These are phyloP conservation scores for Bipolaris gigantea DNA, from an alignment of 2,329 filamentous ascomycete genomes.

Conservation along the genomic window DNA sequence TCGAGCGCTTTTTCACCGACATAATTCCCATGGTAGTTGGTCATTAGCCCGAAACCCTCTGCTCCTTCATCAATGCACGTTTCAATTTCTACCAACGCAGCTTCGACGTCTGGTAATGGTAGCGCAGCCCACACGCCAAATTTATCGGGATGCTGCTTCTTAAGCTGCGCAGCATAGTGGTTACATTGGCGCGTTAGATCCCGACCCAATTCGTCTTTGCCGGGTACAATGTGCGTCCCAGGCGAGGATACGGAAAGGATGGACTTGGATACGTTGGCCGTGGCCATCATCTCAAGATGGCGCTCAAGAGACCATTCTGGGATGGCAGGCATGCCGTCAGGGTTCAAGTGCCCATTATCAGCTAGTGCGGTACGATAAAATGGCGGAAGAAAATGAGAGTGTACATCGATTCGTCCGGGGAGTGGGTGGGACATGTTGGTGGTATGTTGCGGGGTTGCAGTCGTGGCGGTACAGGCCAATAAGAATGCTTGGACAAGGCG, in stretches of 20 bases:
- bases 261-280: slow-evolving; percentile 54
- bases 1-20: slow-evolving; percentile 53
- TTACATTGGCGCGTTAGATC: slow-evolving; percentile 49
- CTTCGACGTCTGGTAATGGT: slow-evolving; percentile 55
- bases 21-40: slow-evolving; percentile 58
- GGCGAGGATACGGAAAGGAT: slow-evolving; percentile 60
- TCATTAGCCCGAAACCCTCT: slow-evolving; percentile 56
- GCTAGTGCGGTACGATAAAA: slow-evolving; percentile 48
- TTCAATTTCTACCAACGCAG: slow-evolving; percentile 53
- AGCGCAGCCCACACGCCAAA: slow-evolving; percentile 60
- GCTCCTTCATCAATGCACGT: slow-evolving; percentile 48
- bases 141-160: slow-evolving; percentile 40
- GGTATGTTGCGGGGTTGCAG: neutral
- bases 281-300: slow-evolving; percentile 57
- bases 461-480: neutral
- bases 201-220: slow-evolving; percentile 43
- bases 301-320: slow-evolving; percentile 51
- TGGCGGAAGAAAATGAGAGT: slow-evolving; percentile 53
- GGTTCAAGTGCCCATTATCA: slow-evolving; percentile 48
- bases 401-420: slow-evolving; percentile 50
- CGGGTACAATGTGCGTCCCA: slow-evolving; percentile 52
- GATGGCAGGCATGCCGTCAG: slow-evolving; percentile 56
- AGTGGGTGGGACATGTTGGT: slow-evolving; percentile 25
- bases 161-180: slow-evolving; percentile 46
- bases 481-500: neutral